phyloP scores from a whole-genome alignment of 2,329 filamentous ascomycete genomes.

The Aspergillus viridinutans region DNA sequence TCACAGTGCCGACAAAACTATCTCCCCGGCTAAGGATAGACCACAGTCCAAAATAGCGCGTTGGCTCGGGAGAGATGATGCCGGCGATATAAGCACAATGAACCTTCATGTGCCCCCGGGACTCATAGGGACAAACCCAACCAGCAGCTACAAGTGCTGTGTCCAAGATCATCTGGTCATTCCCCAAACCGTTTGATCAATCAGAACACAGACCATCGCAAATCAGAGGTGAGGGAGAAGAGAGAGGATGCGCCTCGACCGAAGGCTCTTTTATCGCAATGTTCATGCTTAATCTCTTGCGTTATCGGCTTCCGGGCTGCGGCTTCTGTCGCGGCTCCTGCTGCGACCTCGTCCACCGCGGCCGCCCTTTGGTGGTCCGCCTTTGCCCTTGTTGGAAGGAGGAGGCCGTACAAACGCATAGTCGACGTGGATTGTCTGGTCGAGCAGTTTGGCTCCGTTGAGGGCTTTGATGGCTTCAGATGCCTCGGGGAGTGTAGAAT shows the following conservation, averaged over 20 bases:
- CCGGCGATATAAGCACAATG: conserved; percentile 13
- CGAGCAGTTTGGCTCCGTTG: conserved; percentile 58
- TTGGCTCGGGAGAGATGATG: conserved; percentile 5
- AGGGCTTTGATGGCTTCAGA: conserved; percentile 59
- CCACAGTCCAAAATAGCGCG: background rate
- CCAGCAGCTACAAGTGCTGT: background rate
- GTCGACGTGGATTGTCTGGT: conserved; percentile 62
- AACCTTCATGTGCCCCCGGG: background rate
- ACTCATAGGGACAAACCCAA: background rate
- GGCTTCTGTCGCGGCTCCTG: conserved; percentile 44
- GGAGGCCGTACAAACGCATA: conserved; percentile 64
- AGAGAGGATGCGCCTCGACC: background rate
- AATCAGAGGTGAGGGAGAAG: background rate
- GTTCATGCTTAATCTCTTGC: conserved; percentile 27
- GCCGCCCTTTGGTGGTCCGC: conserved; percentile 39
- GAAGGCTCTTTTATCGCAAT: conserved; percentile 4
- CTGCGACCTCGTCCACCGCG: conserved; percentile 39
- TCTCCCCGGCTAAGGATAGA: conserved; percentile 7
- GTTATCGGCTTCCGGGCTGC: conserved; percentile 40
- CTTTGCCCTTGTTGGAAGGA: conserved; percentile 42
- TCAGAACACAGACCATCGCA: background rate
- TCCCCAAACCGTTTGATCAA: background rate
- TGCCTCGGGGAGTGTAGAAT: conserved; percentile 60
- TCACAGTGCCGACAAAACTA: conserved; percentile 26
- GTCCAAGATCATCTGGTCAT: background rate